Evolutionary conservation across 371 early-diverging fungal genomes (phyloP), one percentile per base, ranked within the genome.

Genomic region (Rhizoclosmatium hyalinum): DNA sequence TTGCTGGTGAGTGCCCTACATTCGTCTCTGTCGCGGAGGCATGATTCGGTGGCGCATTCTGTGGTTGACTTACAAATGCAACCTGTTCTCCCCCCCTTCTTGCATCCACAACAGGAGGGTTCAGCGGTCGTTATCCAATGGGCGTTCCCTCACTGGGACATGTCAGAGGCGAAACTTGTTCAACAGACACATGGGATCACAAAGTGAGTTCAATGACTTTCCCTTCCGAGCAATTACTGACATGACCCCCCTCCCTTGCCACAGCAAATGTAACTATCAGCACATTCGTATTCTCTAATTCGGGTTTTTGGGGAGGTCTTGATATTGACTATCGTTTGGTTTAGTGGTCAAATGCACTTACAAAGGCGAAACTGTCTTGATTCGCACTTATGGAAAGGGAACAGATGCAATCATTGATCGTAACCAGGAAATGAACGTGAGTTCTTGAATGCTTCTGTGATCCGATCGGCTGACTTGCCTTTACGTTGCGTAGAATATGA

Each of bases 101-200:
- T 65, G 8, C 47, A 32, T 5, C 42, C 45, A 21, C 53, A 21
- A 41, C 60, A 71, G 75, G 46, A 32, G 6, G 79, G 77, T 14
- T 74, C 77, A 46, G 76, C 77, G 3, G n/a, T 21, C 10, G 75
- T 78, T 3, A 47, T 78, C 17, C 17, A 12, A 10, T 14, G 44
- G 50, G 82, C 93, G 17, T 94, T 96, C 79, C 91, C 93, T 8
- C 80, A 86, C 44, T 96, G 95, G 96, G 79, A 88, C 46, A 77
- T 66, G 42, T 39, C 50, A 8, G 80, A 82, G 61, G 71, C 79
- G 19, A 58, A 62, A 45, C 72, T 76, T 0, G 56, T 72, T 21
- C 93, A 94, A 80, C 94, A 91, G 87, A 95, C 93, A 79, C 94
- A 94, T 72, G 97, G 97, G 45, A 96, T 96, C 77, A 96, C 97